These are phyloP conservation scores for Mycothermus thermophilus DNA, from an alignment of 495 filamentous ascomycete genomes.

Conservation along the genomic window DNA sequence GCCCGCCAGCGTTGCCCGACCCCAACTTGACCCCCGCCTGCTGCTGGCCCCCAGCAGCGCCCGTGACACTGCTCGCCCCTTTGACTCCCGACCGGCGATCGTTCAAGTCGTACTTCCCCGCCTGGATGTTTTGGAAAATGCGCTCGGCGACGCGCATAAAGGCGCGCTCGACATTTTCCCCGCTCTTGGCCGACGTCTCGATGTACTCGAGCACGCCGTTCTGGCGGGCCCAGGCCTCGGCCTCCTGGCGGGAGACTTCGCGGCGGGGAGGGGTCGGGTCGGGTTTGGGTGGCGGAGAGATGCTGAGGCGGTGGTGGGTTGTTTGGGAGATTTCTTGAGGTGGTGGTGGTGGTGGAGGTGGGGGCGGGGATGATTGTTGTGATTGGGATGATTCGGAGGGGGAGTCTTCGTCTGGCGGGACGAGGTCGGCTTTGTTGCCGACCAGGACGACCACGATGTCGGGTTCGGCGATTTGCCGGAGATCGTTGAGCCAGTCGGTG, in stretches of 20 bases:
- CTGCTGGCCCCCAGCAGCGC: too few species aligned
- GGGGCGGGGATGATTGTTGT: background rate
- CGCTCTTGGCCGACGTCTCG: conserved; percentile 90
- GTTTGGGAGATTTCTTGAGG: too few species aligned
- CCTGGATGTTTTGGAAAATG: conserved; percentile 91
- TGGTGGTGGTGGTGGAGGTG: too few species aligned
- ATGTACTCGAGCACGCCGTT: conserved; percentile 83
- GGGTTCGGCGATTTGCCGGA: conserved; percentile 83
- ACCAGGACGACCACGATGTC: conserved; percentile 88
- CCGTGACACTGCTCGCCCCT: conserved; percentile 28
- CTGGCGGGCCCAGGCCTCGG: conserved; percentile 68
- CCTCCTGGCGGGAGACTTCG: conserved; percentile 64
- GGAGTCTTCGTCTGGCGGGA: conserved; percentile 23
- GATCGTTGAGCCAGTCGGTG: conserved; percentile 81
- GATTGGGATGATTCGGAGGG: conserved; percentile 14
- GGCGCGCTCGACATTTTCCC: conserved; percentile 81
- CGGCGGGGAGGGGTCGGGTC: too few species aligned
- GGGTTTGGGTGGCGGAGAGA: background rate
- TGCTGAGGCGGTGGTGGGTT: background rate
- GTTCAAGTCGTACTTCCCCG: conserved; percentile 85
- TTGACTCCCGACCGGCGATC: conserved; percentile 92
- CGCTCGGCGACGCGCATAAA: conserved; percentile 86
- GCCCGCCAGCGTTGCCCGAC: too few species aligned
- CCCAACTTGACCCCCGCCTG: too few species aligned
- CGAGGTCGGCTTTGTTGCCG: conserved; percentile 85